Conservation (phyloP, 2,329 filamentous ascomycete genomes). For the Ilyonectria sp. region DNA sequence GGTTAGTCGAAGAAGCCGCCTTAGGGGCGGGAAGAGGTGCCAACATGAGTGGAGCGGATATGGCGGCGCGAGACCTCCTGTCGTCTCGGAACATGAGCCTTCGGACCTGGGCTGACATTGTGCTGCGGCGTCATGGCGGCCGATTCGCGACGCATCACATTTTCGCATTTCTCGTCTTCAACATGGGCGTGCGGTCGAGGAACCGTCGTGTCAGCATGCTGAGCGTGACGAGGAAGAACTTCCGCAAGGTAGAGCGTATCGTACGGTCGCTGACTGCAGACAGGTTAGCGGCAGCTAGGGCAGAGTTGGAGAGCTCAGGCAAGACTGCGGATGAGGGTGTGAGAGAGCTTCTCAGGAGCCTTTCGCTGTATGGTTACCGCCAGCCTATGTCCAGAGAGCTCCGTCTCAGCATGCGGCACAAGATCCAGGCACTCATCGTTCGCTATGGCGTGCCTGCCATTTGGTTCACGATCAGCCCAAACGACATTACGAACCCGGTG, state of each 20-base stretch:
- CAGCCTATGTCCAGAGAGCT: too few species aligned
- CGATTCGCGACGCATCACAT: constrained; percentile 6
- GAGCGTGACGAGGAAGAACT: neutral
- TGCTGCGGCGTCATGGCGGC: neutral
- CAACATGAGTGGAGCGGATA: too few species aligned
- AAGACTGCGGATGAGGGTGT: neutral
- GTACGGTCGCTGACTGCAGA: neutral
- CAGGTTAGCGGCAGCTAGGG: too few species aligned
- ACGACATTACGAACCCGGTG: too few species aligned
- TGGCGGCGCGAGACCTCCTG: neutral
- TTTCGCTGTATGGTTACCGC: neutral
- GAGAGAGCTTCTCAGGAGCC: neutral
- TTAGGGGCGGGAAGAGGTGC: neutral
- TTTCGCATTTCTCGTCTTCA: constrained; percentile 20
- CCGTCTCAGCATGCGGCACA: too few species aligned
- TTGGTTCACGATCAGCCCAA: too few species aligned
- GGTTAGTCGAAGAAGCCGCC: constrained; percentile 4
- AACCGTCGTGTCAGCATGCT: constrained; percentile 17
- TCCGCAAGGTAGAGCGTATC: constrained; percentile 1
- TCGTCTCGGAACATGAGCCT: constrained; percentile 20
- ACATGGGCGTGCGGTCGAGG: constrained; percentile 14
- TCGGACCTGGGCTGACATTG: neutral
- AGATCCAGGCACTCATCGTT: too few species aligned
- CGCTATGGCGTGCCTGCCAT: too few species aligned
- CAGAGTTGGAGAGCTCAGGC: neutral